These are phyloP conservation scores for Cladophialophora psammophila DNA, from an alignment of 2,329 filamentous ascomycete genomes.

Conservation along the genomic window DNA sequence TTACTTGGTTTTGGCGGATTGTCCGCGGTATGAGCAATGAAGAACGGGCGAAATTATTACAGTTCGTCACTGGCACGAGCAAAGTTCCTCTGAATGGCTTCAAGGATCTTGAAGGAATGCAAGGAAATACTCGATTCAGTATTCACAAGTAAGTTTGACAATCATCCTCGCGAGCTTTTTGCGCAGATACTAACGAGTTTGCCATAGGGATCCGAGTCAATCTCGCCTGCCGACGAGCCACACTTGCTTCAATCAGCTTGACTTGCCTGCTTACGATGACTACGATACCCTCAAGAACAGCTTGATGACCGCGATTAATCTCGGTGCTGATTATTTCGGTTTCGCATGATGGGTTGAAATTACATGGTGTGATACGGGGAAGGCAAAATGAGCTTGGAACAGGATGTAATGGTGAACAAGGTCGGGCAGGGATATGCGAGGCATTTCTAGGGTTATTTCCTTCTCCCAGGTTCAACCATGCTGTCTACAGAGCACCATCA, in stretches of 20 bases:
- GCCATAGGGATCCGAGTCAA: conserved; percentile 59
- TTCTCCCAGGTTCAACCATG: not conserved
- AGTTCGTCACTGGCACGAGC: conserved; percentile 97
- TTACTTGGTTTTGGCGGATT: conserved; percentile 99
- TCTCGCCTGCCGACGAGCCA: conserved; percentile 94
- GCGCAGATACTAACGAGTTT: conserved; percentile 15
- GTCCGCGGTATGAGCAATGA: conserved; percentile 98
- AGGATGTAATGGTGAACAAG: conserved; percentile 11
- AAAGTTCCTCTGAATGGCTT: conserved; percentile 99
- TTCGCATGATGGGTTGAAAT: conserved; percentile 29
- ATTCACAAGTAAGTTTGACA: conserved; percentile 73
- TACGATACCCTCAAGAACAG: conserved; percentile 90
- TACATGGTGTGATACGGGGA: conserved; percentile 1
- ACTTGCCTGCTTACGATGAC: conserved; percentile 96
- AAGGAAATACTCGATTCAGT: conserved; percentile 96
- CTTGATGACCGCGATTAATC: conserved; percentile 94
- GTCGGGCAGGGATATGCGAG: conserved; percentile 1
- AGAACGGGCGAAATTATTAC: conserved; percentile 93
- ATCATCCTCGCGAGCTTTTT: not conserved
- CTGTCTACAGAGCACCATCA: conserved; percentile 3
- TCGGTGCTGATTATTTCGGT: conserved; percentile 88
- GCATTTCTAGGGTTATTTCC: not conserved
- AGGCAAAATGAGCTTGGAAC: conserved; percentile 4
- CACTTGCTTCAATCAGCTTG: conserved; percentile 99
- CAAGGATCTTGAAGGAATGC: conserved; percentile 99